phyloP scores from a whole-genome alignment of 176 grass and related monocot genomes.

The Triticum dicoccoides region DNA sequence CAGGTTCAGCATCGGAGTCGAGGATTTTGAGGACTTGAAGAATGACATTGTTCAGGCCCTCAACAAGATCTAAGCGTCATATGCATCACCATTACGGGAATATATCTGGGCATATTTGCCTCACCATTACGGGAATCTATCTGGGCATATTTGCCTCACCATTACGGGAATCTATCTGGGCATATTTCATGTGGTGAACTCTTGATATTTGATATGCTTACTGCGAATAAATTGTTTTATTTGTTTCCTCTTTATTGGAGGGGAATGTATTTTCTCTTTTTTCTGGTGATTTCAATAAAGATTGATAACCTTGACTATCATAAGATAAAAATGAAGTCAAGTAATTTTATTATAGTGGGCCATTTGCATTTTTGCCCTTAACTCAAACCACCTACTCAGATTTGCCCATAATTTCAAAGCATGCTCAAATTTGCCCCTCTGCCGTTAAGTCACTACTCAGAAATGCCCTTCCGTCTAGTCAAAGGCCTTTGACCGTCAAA shows the following conservation, averaged over 20 bases:
- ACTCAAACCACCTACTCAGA: too few species aligned
- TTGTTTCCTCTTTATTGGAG: background rate
- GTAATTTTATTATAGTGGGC: too few species aligned
- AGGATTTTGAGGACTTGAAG: slow-evolving; percentile 91
- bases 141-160: slow-evolving; percentile 10
- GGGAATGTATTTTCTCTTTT: background rate
- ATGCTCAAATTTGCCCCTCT: too few species aligned
- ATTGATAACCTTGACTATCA: background rate
- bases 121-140: background rate
- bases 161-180: background rate
- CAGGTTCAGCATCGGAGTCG: slow-evolving; percentile 96
- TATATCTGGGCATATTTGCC: background rate
- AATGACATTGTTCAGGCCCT: slow-evolving; percentile 87
- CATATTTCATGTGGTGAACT: slow-evolving; percentile 8
- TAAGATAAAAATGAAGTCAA: too few species aligned
- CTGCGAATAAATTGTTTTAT: slow-evolving; percentile 20
- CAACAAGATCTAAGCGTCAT: slow-evolving; percentile 57
- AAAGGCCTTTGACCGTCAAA: too few species aligned
- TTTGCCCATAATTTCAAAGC: too few species aligned
- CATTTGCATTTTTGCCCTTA: too few species aligned
- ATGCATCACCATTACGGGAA: background rate
- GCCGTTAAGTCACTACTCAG: too few species aligned
- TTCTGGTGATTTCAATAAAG: background rate
- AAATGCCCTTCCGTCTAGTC: too few species aligned
- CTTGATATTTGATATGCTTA: background rate